Evolutionary conservation across 345 rosid species (phyloP).

Genomic region (Ceriops decandra): DNA sequence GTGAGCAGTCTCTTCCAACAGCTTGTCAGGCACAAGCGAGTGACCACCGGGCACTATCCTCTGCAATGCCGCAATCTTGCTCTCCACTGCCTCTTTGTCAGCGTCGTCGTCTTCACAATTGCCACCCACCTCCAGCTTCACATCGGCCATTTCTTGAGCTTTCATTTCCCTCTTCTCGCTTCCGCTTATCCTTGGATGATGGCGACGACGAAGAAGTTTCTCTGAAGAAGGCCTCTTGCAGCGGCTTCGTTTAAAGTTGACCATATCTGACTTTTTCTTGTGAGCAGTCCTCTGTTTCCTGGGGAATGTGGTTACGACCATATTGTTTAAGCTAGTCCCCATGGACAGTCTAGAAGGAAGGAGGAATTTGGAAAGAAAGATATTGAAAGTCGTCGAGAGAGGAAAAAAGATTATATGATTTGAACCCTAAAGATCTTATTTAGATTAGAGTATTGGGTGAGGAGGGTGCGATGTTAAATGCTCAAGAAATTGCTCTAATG

Average conservation of each 20-base stretch:
- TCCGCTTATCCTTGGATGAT: neutral
- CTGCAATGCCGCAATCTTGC: conserved; percentile 61
- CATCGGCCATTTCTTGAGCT: neutral
- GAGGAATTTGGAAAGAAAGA: neutral
- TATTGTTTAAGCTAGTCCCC: conserved; percentile 29
- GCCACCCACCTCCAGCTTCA: conserved; percentile 4
- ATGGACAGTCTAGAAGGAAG: conserved; percentile 16
- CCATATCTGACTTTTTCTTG: neutral
- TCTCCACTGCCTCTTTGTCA: conserved; percentile 39
- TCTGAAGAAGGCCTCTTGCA: too few species aligned
- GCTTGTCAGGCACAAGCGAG: conserved; percentile 48
- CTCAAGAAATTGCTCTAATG: too few species aligned
- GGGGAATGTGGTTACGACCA: conserved; percentile 14
- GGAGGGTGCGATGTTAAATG: too few species aligned
- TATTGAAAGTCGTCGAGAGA: too few species aligned
- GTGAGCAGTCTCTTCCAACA: conserved; percentile 69
- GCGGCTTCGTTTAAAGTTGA: neutral
- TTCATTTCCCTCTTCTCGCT: conserved; percentile 8
- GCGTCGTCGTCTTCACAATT: conserved; percentile 25
- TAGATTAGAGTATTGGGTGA: too few species aligned
- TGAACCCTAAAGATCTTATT: too few species aligned
- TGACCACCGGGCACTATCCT: conserved; percentile 73
- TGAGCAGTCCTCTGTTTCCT: neutral
- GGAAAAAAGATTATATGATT: too few species aligned
- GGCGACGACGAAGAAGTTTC: too few species aligned